Percentiles rank a stretch among this genome's conserved stretches.
These are phyloP conservation scores for Pichia sp. DNA, from an alignment of 1,139 yeast genomes.

Conservation along the genomic window DNA sequence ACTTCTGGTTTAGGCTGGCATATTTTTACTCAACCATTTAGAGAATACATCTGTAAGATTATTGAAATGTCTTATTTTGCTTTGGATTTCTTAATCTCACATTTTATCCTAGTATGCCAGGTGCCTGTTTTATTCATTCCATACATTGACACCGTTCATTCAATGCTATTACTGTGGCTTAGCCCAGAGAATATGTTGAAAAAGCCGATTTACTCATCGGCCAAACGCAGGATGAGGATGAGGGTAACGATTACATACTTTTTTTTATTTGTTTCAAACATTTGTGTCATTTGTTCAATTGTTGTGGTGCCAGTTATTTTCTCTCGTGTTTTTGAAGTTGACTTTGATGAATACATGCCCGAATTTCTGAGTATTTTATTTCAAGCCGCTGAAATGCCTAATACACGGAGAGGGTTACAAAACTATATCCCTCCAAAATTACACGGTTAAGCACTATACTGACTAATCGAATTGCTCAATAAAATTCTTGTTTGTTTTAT, in stretches of 20 bases:
- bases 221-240: conserved; percentile 27
- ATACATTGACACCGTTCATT: conserved; percentile 53
- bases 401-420: conserved; percentile 39
- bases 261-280: conserved; percentile 35
- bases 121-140: conserved; percentile 53
- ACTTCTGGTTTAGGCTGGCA: conserved; percentile 50
- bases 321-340: conserved; percentile 34
- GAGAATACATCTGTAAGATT: conserved; percentile 52
- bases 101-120: conserved; percentile 46
- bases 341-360: conserved; percentile 39
- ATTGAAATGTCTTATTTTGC: conserved; percentile 53
- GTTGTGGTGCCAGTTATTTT: conserved; percentile 40
- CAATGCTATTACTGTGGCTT: conserved; percentile 56
- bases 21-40: conserved; percentile 46
- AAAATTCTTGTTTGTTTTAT: neutral
- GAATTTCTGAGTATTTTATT: conserved; percentile 33
- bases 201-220: conserved; percentile 35
- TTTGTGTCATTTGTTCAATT: conserved; percentile 32
- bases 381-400: conserved; percentile 39
- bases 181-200: conserved; percentile 49
- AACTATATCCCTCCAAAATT: conserved; percentile 26
- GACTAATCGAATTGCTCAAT: neutral
- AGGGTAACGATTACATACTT: conserved; percentile 33
- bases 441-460: neutral
- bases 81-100: conserved; percentile 50